phyloP scores from a whole-genome alignment of 1,284 basidiomycete species.

The Albatrellus sp. region DNA sequence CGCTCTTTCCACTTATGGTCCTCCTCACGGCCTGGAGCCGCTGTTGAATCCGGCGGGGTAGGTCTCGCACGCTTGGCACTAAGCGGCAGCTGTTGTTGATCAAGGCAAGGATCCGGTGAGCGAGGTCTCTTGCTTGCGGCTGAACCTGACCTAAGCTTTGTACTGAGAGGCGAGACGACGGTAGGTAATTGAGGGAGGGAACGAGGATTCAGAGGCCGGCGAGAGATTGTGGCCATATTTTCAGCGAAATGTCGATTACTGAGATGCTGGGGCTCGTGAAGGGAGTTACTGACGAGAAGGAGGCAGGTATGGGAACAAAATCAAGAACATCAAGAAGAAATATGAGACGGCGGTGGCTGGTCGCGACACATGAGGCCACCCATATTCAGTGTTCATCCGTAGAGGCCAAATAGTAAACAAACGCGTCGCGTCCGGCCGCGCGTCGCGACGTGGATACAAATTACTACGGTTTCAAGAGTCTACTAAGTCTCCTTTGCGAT shows the following conservation, averaged over 20 bases:
- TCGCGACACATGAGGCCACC: not conserved
- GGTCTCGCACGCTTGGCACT: conserved; percentile 23
- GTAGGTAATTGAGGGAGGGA: conserved; percentile 9
- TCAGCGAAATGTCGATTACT: not conserved
- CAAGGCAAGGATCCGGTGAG: conserved; percentile 43
- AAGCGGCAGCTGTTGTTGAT: conserved; percentile 15
- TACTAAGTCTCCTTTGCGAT: too few relatives aligned
- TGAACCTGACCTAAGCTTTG: conserved; percentile 6
- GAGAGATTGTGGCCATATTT: conserved; percentile 28
- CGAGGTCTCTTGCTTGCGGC: conserved; percentile 40
- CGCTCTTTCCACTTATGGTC: conserved; percentile 23
- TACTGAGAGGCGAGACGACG: conserved; percentile 6
- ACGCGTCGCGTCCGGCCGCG: conserved; percentile 10
- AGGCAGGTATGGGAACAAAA: too few relatives aligned
- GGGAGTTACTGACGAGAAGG: not conserved
- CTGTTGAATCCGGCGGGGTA: conserved; percentile 16
- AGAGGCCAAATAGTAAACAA: conserved; percentile 12
- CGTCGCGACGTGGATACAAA: not conserved
- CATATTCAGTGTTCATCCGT: conserved; percentile 1
- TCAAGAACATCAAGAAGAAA: not conserved
- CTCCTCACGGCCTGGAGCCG: conserved; percentile 12
- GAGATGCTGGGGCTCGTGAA: not conserved
- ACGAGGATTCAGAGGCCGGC: conserved; percentile 19
- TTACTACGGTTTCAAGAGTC: too few relatives aligned
- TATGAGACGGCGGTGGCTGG: not conserved